A percentile compares a stretch with the other conserved stretches of the same genome.
Evolutionary conservation across 1,139 yeast genomes (phyloP).

Genomic region (Suhomyces guaymorum): DNA sequence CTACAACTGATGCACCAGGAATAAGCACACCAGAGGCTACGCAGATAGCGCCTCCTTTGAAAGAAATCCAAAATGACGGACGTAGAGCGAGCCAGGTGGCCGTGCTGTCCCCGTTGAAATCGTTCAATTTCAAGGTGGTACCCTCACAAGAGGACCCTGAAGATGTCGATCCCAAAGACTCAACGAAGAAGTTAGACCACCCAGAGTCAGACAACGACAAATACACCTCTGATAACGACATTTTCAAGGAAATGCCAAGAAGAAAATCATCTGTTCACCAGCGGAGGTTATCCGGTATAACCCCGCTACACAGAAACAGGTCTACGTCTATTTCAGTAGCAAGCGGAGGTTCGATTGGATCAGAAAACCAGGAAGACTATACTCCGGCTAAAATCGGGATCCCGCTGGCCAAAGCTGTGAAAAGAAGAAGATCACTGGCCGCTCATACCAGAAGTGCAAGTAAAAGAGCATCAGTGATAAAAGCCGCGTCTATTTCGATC

Average conservation of each 20-base stretch:
- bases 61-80: no score
- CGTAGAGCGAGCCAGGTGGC: background rate
- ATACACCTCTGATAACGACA: conserved; percentile 31
- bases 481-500: conserved; percentile 6
- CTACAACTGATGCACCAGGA: background rate
- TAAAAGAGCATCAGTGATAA: conserved; percentile 10
- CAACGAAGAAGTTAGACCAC: conserved; percentile 7
- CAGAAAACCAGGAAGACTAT: conserved; percentile 5
- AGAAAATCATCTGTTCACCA: conserved; percentile 35
- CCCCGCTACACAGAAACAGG: conserved; percentile 29
- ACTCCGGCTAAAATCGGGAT: conserved; percentile 41
- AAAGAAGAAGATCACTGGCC: conserved; percentile 30
- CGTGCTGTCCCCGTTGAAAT: conserved; percentile 7
- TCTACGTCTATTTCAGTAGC: conserved; percentile 30
- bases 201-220: conserved; percentile 10
- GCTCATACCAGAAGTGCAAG: conserved; percentile 4
- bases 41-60: conserved; percentile 3
- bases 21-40: conserved; percentile 5
- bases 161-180: conserved; percentile 35
- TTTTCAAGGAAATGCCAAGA: conserved; percentile 32
- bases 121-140: conserved; percentile 9
- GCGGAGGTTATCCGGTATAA: conserved; percentile 41
- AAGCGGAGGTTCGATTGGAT: background rate
- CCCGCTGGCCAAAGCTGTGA: conserved; percentile 34
- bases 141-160: conserved; percentile 19